Base-by-base conservation (phyloP, 768 basidiomycete species). In the Panellus pusillus region DNA sequence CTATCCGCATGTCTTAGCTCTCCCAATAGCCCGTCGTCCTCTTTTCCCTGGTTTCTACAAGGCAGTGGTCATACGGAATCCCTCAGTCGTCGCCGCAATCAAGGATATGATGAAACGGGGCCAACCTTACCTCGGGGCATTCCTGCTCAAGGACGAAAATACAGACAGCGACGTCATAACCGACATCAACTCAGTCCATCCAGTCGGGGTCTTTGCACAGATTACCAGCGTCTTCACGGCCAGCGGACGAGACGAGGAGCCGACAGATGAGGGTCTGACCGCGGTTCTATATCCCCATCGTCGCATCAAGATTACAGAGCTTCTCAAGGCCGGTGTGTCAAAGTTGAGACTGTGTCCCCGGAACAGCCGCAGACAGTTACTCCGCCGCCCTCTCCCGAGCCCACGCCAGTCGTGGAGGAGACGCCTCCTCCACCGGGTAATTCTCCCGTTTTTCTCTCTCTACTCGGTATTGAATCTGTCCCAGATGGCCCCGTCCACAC, bases 41-140 rank as follows among this genome's bases (percentile, higher is more conserved):
- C 85, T 98, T 42, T 98, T 98, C 74, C 96, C 96, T 4, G 93
- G 94, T 28, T 97, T 98, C 71, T 98, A 98, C 80, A 97, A 98
- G 69, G 96, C 95, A 2, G 95, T 98, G 45, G 93, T 98, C 52
- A 81, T 99, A 47, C 83, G 87, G 18, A 91, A 98, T 61, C 92
- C 93, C 0, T 80, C 84, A 0, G 96, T 99, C 29, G 93, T 98
- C 36, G 83, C 86, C 8, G 93, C 94, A 13, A 90, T 99, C 66
- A 91, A 93, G 72, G 94, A 97, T 66, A 91, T 96, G 84, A 91
- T 96, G 82, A 88, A 89, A 62, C 92, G 93, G 39, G 95, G 95
- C 0, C 96, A 98, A 67, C 94, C 95, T 0, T 98, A 99, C 70
- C 82, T 99, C 53, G 96, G 96, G 47, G 96, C 94, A 24, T 98